These are phyloP conservation scores for Ogataea siamensis DNA, from an alignment of 805 yeast species.

Conservation along the genomic window DNA sequence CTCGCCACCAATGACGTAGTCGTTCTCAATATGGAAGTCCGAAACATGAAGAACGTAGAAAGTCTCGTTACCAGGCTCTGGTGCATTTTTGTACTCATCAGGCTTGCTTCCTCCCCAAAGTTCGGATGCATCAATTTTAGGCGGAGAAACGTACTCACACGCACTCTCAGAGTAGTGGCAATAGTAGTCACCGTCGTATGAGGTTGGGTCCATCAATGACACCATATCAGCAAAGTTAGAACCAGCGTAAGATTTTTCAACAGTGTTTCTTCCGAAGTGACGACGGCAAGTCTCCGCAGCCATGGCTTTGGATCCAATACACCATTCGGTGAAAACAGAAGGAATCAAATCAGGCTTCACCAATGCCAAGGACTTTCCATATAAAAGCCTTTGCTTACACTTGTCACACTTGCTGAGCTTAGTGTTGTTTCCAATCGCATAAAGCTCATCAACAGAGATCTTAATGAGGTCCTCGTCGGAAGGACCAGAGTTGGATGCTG, in stretches of 20 bases:
- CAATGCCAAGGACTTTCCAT: conserved; percentile 39
- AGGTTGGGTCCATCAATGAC: conserved; percentile 48
- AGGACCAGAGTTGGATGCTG: background rate
- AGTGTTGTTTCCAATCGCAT: conserved; percentile 15
- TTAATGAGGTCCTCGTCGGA: conserved; percentile 9
- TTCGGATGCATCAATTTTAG: conserved; percentile 42
- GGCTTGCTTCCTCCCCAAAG: conserved; percentile 49
- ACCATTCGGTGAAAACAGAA: conserved; percentile 42
- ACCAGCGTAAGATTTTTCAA: conserved; percentile 37
- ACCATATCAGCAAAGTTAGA: conserved; percentile 52
- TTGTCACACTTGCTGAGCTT: conserved; percentile 31
- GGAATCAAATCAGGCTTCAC: conserved; percentile 43
- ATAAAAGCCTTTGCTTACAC: conserved; percentile 36
- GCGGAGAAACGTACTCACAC: conserved; percentile 55
- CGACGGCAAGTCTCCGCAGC: conserved; percentile 30
- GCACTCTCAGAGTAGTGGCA: conserved; percentile 52
- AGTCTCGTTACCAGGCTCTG: conserved; percentile 36
- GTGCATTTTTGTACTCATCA: conserved; percentile 42
- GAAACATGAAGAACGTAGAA: conserved; percentile 65
- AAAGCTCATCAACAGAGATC: conserved; percentile 4
- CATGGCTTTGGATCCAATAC: conserved; percentile 34
- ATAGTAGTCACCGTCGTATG: conserved; percentile 58
- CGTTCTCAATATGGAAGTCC: conserved; percentile 62
- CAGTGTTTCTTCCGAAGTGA: conserved; percentile 39
- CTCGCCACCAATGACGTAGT: conserved; percentile 53